These are phyloP conservation scores for Rutstroemia sp. DNA, from an alignment of 2,329 filamentous ascomycete genomes.

Conservation along the genomic window DNA sequence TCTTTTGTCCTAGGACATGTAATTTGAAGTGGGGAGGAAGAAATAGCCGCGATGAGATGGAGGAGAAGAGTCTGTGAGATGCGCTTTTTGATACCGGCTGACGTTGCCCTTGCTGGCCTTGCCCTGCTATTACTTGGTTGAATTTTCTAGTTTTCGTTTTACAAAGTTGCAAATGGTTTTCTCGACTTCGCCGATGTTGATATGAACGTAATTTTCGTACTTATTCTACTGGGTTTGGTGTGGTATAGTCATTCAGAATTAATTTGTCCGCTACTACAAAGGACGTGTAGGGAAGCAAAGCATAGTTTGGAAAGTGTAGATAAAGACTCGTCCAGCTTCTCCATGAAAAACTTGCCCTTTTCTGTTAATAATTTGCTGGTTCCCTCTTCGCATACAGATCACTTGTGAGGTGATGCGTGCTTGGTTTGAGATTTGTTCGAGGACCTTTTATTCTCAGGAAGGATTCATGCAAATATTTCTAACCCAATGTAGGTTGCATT, in stretches of 20 bases:
- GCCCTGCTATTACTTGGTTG: not conserved
- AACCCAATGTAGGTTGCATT: too few species aligned
- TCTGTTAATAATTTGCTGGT: not conserved
- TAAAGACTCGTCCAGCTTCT: slow-evolving; percentile 2
- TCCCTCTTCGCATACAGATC: not conserved
- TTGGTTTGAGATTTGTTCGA: too few species aligned
- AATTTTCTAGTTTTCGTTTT: slow-evolving; percentile 10
- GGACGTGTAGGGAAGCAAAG: slow-evolving; percentile 2
- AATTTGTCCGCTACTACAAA: not conserved
- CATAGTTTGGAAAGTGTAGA: slow-evolving; percentile 9
- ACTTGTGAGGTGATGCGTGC: not conserved
- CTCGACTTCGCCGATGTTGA: slow-evolving; percentile 10
- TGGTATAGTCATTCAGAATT: not conserved
- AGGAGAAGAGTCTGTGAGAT: slow-evolving; percentile 3
- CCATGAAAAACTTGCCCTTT: slow-evolving; percentile 1
- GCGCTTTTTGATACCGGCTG: slow-evolving; percentile 11
- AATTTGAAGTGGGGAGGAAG: slow-evolving; percentile 8
- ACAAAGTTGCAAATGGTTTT: slow-evolving; percentile 8
- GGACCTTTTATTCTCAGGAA: too few species aligned
- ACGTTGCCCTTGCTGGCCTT: slow-evolving; percentile 9
- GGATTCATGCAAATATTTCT: too few species aligned
- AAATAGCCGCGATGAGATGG: not conserved
- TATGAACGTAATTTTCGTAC: not conserved
- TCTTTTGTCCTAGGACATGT: slow-evolving; percentile 1
- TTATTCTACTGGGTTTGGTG: not conserved